Evolutionary conservation across 1,284 basidiomycete genomes (phyloP), one percentile per base, ranked within the genome.

Genomic region (Puccinia polysora): DNA sequence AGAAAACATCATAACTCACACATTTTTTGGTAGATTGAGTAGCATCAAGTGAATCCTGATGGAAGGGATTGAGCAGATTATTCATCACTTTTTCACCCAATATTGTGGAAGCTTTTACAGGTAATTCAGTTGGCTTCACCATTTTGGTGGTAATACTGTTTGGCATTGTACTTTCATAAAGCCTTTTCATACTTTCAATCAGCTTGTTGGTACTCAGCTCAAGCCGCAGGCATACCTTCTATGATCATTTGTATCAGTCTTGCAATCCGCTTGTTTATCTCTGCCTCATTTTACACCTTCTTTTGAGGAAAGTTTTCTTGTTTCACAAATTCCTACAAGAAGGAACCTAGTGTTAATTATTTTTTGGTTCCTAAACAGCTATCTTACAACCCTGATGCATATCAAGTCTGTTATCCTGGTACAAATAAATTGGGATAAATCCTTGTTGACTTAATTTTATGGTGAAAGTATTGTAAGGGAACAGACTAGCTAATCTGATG

Each of bases 401-500:
- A 15, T n/a, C 5, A 52, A n/a, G n/a, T n/a, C n/a, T n/a, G n/a
- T n/a, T n/a, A n/a, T n/a, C n/a, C n/a, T n/a, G n/a, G n/a, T n/a
- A n/a, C n/a, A n/a, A n/a, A n/a, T n/a, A n/a, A n/a, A n/a, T n/a
- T n/a, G n/a, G n/a, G n/a, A n/a, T n/a, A n/a, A n/a, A n/a, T n/a
- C n/a, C n/a, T n/a, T n/a, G n/a, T 53, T 38, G 49, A 40, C 70
- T n/a, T 28, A 72, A 60, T 58, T 65, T 78, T 75, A 82, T 78
- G 4, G 82, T 82, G 80, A 90, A 95, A 76, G 89, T 88, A 81
- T 96, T 96, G 79, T 95, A 95, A 0, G 91, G 91, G 78, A 96
- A 94, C 52, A 95, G 81, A 34, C 82, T 83, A 0, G 92, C 91
- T 86, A 96, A 88, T 45, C 88, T 83, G 77, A 87, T 88, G 82